Percentiles rank a stretch among this genome's conserved stretches.
These are phyloP conservation scores for Lathyrus tuberosus DNA, from an alignment of 306 rosid species.

Conservation along the genomic window DNA sequence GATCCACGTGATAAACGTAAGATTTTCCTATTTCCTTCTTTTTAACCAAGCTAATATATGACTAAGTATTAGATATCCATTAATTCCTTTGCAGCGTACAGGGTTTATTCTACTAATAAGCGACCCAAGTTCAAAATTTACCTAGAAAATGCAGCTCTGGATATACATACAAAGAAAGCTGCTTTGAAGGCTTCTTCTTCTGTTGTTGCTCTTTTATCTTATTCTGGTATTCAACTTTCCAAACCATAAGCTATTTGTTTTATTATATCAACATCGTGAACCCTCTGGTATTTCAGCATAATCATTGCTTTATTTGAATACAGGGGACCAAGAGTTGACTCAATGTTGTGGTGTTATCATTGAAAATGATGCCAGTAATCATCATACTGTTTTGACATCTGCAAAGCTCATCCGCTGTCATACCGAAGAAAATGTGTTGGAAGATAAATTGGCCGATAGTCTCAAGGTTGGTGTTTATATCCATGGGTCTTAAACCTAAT, in stretches of 20 bases:
- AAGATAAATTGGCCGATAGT: background rate
- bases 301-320: background rate
- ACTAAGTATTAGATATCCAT: too few species aligned
- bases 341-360: background rate
- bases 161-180: background rate
- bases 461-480: background rate
- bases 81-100: too few species aligned
- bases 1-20: too few species aligned
- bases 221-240: background rate
- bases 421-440: background rate
- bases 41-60: too few species aligned
- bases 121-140: background rate
- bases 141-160: background rate
- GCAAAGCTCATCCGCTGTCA: background rate
- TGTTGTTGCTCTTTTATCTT: background rate
- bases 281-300: too few species aligned
- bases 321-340: background rate
- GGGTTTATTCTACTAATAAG: too few species aligned
- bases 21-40: too few species aligned
- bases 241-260: background rate
- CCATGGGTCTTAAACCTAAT: too few species aligned
- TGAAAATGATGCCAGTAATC: constrained; percentile 8
- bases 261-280: too few species aligned
- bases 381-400: constrained; percentile 3
- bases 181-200: background rate